These are phyloP conservation scores for Pleomassaria siparia DNA, from an alignment of 2,329 filamentous ascomycete species.

Conservation along the genomic window DNA sequence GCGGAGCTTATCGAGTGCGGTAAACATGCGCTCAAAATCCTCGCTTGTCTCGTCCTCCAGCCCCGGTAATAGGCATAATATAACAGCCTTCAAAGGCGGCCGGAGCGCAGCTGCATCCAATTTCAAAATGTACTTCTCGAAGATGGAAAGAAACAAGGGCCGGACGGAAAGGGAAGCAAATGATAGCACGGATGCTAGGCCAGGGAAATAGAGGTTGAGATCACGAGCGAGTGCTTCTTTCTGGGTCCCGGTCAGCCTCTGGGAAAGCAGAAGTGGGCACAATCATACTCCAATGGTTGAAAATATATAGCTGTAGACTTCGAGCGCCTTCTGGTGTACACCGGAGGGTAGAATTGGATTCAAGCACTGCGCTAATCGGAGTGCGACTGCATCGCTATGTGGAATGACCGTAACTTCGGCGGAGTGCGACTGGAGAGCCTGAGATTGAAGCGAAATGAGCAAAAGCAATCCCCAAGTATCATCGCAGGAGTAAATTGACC, in stretches of 20 bases:
- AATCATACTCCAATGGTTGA: constrained; percentile 75
- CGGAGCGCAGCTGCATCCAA: constrained; percentile 72
- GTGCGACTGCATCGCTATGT: constrained; percentile 79
- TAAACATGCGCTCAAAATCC: constrained; percentile 87
- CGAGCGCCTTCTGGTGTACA: constrained; percentile 94
- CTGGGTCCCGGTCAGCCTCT: constrained; percentile 39
- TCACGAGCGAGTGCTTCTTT: constrained; percentile 77
- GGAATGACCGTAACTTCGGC: constrained; percentile 72
- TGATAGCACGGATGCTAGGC: constrained; percentile 82
- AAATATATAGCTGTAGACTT: constrained; percentile 91
- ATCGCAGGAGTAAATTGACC: constrained; percentile 52
- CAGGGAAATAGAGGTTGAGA: constrained; percentile 84
- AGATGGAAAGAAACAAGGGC: constrained; percentile 77
- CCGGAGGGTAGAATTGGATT: constrained; percentile 92
- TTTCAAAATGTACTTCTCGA: constrained; percentile 77
- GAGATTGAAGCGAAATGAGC: constrained; percentile 26
- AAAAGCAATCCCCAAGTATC: constrained; percentile 8
- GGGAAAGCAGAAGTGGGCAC: constrained; percentile 17
- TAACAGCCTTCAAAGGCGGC: constrained; percentile 85
- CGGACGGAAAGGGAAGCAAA: constrained; percentile 93
- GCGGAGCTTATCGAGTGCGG: constrained; percentile 77
- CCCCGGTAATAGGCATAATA: constrained; percentile 85
- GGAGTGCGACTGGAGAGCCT: constrained; percentile 88
- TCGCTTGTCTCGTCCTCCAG: constrained; percentile 96
- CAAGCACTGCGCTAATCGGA: constrained; percentile 90